Base-by-base conservation (phyloP, 2,329 filamentous ascomycete species). In the Penicillium sp. region DNA sequence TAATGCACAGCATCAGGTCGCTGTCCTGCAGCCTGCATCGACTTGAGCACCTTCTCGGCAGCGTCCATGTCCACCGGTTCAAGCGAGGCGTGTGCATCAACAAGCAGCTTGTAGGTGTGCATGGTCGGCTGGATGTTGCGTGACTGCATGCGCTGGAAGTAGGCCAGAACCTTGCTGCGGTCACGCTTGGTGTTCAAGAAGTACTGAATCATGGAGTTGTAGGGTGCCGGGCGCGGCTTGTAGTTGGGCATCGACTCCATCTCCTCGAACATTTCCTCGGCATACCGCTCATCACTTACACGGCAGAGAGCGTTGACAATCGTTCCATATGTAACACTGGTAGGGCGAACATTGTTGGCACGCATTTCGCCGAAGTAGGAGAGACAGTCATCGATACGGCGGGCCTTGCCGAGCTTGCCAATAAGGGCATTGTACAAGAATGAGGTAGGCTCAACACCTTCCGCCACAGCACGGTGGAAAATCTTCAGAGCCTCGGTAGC, bases 151-250 rank as follows among this genome's bases (percentile, higher is more conserved):
- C 90, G 85, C 65, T 94, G 83, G 61, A 94, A 96, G 74, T 96
- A 98, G 20, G 82, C 76, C 15, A 98, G 75, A 4, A 95, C 90
- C 78, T 96, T 96, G 64, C 75, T 71, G 69, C 92, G 90, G 65
- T 98, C 90, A 36, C 88, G 86, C 77, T 96, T 96, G 38, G 90
- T 96, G 40, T 86, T 94, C 52, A 96, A 74, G 77, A 96, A 98
- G 71, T 95, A 96, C 63, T 98, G 92, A 80, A 98, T 98, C 81
- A 98, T 85, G 67, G 87, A 94, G 73, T 98, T 95, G 75, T 98
- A 98, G 1, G 92, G 92, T 15, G 92, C 92, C 16, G 92, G 89
- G 7, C 92, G 84, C 27, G 92, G 87, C 73, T 95, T 96, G 77
- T 98, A 98, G 72, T 98, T 98, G 40, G 88, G 84, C 83, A 94